These are phyloP conservation scores for Microstegium vimineum DNA, from an alignment of 176 grass and related monocot species.

Conservation along the genomic window DNA sequence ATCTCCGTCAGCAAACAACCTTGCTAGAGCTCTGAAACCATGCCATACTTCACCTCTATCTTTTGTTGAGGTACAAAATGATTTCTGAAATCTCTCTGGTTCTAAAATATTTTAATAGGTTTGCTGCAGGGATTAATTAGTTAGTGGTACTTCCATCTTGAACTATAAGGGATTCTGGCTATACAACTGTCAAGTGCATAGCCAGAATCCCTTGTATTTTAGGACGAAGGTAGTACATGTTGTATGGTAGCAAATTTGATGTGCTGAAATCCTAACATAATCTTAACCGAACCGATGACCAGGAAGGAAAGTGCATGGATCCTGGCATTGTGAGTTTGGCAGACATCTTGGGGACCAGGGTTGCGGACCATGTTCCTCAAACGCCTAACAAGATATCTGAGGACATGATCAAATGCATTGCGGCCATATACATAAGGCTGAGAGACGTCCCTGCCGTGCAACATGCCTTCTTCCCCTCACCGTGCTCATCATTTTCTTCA, in stretches of 20 bases:
- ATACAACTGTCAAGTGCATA: not conserved
- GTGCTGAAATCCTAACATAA: slow-evolving; percentile 5
- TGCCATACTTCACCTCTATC: slow-evolving; percentile 75
- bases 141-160: not conserved
- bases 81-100: not conserved
- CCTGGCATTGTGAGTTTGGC: slow-evolving; percentile 62
- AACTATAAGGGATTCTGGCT: not conserved
- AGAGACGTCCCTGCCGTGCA: slow-evolving; percentile 32
- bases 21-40: slow-evolving; percentile 67
- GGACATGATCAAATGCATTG: slow-evolving; percentile 86
- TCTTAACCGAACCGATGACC: not conserved
- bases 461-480: slow-evolving; percentile 55
- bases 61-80: slow-evolving; percentile 59
- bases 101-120: not conserved
- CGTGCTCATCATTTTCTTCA: slow-evolving; percentile 92
- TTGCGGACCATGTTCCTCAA: slow-evolving; percentile 85
- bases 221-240: not conserved
- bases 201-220: not conserved
- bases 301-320: slow-evolving; percentile 58
- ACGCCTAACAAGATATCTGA: slow-evolving; percentile 92
- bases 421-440: slow-evolving; percentile 63
- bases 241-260: not conserved
- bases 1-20: slow-evolving; percentile 63
- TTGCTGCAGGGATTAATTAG: not conserved
- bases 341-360: slow-evolving; percentile 84